Conservation (phyloP, 495 filamentous ascomycete genomes). For the Hypoxylon trugodes region DNA sequence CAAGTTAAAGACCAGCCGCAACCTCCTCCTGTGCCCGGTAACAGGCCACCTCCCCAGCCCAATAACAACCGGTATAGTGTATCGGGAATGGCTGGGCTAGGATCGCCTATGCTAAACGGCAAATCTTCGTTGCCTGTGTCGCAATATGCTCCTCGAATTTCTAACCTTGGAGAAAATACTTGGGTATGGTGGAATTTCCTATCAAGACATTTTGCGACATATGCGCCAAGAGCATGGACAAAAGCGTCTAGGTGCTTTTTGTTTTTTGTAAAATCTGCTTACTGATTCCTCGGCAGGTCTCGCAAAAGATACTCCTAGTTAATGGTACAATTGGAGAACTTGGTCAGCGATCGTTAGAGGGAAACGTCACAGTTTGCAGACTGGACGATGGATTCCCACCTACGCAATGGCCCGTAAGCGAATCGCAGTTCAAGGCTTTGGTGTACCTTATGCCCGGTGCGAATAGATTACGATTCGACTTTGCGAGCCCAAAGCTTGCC, state of each 20-base stretch:
- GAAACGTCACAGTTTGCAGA: constrained; percentile 78
- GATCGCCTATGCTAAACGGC: constrained; percentile 64
- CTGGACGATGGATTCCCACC: constrained; percentile 85
- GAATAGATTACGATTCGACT: constrained; percentile 86
- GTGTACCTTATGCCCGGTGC: constrained; percentile 87
- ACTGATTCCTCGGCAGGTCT: constrained; percentile 64
- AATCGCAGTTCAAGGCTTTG: constrained; percentile 88
- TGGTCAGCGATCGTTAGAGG: constrained; percentile 74
- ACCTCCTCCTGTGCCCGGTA: constrained; percentile 54
- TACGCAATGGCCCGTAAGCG: constrained; percentile 82
- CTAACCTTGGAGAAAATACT: constrained; percentile 79
- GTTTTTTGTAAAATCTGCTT: background rate
- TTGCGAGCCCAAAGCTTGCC: constrained; percentile 79
- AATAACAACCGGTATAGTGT: constrained; percentile 55
- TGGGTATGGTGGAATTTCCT: constrained; percentile 68
- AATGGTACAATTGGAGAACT: constrained; percentile 82
- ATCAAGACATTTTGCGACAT: no score
- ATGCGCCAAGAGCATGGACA: no score
- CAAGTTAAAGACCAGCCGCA: constrained; percentile 51
- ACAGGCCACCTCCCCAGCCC: constrained; percentile 56
- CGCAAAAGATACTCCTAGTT: constrained; percentile 87
- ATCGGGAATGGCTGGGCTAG: constrained; percentile 62
- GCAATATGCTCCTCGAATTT: constrained; percentile 77
- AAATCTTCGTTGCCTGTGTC: constrained; percentile 67
- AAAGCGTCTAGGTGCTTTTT: background rate